phyloP scores from a whole-genome alignment of 257 asterid species.

The Solanum medicagineum region DNA sequence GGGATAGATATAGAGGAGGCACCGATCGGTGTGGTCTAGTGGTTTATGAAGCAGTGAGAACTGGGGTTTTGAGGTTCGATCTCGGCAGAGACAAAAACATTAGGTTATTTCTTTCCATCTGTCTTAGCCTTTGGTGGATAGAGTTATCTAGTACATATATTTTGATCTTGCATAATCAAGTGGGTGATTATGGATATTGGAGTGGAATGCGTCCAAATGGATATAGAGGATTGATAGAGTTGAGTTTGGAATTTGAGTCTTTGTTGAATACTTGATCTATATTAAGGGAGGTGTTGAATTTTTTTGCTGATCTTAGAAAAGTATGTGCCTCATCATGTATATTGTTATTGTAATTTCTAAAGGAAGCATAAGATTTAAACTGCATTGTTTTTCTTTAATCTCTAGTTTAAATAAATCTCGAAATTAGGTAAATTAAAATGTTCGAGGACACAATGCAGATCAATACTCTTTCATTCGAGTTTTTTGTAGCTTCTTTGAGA shows the following conservation, averaged over 20 bases:
- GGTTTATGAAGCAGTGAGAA: neutral
- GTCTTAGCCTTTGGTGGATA: neutral
- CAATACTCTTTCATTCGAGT: neutral
- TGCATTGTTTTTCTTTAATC: neutral
- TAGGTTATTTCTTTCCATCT: neutral
- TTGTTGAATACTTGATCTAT: neutral
- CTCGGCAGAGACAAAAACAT: neutral
- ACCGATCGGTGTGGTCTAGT: neutral
- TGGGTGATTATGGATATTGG: neutral
- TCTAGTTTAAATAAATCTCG: neutral
- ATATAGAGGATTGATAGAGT: neutral
- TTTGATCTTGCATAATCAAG: neutral
- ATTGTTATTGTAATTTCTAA: neutral
- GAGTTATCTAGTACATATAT: neutral
- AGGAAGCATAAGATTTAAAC: neutral
- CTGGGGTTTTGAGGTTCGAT: neutral
- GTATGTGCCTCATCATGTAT: neutral
- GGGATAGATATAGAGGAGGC: neutral
- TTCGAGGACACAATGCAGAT: neutral
- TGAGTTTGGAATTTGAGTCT: neutral
- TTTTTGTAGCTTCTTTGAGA: neutral
- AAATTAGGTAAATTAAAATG: neutral
- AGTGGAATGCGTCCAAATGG: neutral
- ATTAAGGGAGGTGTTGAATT: neutral
- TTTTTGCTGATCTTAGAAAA: neutral